A percentile compares a stretch with the other conserved stretches of the same genome.
These are phyloP conservation scores for Pseudocercospora ulei DNA, from an alignment of 2,329 filamentous ascomycete species.

Conservation along the genomic window DNA sequence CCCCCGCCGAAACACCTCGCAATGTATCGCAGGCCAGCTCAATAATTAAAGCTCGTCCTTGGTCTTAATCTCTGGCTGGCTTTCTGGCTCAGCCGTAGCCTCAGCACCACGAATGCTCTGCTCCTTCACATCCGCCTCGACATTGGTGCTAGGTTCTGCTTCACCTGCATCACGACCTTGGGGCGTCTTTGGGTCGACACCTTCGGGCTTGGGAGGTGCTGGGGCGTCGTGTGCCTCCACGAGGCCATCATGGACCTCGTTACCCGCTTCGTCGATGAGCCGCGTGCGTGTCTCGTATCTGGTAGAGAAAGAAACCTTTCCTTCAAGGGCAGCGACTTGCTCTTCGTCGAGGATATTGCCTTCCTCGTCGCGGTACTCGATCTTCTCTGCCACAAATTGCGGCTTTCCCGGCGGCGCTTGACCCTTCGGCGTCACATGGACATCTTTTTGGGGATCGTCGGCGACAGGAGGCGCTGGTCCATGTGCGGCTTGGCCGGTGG, in stretches of 20 bases:
- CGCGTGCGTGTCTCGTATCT: slow-evolving; percentile 91
- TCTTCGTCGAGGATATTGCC: slow-evolving; percentile 79
- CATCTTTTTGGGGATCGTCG: slow-evolving; percentile 33
- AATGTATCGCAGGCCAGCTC: slow-evolving; percentile 2
- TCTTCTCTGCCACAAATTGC: slow-evolving; percentile 55
- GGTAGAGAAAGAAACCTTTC: slow-evolving; percentile 91
- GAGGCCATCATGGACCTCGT: slow-evolving; percentile 54
- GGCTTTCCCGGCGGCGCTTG: slow-evolving; percentile 29
- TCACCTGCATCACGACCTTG: slow-evolving; percentile 39
- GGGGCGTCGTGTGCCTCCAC: slow-evolving; percentile 41
- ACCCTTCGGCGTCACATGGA: slow-evolving; percentile 32
- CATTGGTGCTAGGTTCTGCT: slow-evolving; percentile 33
- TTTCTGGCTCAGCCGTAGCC: slow-evolving; percentile 26
- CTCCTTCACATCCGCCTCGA: slow-evolving; percentile 40
- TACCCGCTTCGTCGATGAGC: slow-evolving; percentile 67
- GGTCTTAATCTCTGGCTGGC: slow-evolving; percentile 6
- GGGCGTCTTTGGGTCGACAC: slow-evolving; percentile 49
- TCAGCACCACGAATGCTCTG: slow-evolving; percentile 34
- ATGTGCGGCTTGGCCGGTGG: slow-evolving; percentile 27
- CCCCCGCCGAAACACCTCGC: slow-evolving; percentile 3
- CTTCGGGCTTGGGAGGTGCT: slow-evolving; percentile 19
- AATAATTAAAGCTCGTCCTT: slow-evolving; percentile 7
- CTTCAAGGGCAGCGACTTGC: slow-evolving; percentile 72
- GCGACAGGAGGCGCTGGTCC: slow-evolving; percentile 33
- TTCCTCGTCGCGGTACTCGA: slow-evolving; percentile 91